Base-by-base conservation (phyloP, 495 filamentous ascomycete species). In the Penicillium bovifimosum region DNA sequence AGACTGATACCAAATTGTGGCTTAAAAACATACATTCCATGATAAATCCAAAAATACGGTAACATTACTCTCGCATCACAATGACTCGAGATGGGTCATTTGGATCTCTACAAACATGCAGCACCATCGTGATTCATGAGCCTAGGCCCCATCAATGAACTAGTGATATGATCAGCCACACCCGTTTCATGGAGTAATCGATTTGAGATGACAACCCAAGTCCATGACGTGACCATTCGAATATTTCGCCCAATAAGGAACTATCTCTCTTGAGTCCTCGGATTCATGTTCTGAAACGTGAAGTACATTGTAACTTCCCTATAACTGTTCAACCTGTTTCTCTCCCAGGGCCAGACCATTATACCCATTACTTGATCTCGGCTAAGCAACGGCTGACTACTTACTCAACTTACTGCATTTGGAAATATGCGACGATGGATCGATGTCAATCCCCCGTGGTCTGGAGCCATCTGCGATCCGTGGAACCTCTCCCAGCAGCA, bases 171-270 rank as follows among this genome's bases (percentile, higher is more conserved):
- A 9, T 34, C 32, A 34, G 32, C 32, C 32, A 34, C 40, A 17
- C 28, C 27, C 43, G 27, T 17, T 31, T 26, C 27, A 39, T 48
- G 29, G 45, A 49, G 27, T 47, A 47, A 44, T 33, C 44, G 43
- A 31, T 13, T 35, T 8, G n/a, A 17, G 35, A 14, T 13, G 2
- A 18, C 5, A 5, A 18, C 7, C 16, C 14, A 33, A 62, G 52
- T 62, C 59, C 59, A 62, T 62, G 59, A 62, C 60, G 58, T 63
- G 50, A 60, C 48, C 53, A 59, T 47, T 41, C n/a, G n/a, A n/a
- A n/a, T 26, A 5, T 0, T 2, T 36, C n/a, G 33, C 18, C 17
- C 38, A 40, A 28, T 28, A 6, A 28, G 41, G 41, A 28, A 28
- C 20, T 27, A 13, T 26, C 10, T 13, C 10, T 11, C 39, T 41